phyloP scores from a whole-genome alignment of 179 eudicot genomes.

The Amaranthus tricolor region DNA sequence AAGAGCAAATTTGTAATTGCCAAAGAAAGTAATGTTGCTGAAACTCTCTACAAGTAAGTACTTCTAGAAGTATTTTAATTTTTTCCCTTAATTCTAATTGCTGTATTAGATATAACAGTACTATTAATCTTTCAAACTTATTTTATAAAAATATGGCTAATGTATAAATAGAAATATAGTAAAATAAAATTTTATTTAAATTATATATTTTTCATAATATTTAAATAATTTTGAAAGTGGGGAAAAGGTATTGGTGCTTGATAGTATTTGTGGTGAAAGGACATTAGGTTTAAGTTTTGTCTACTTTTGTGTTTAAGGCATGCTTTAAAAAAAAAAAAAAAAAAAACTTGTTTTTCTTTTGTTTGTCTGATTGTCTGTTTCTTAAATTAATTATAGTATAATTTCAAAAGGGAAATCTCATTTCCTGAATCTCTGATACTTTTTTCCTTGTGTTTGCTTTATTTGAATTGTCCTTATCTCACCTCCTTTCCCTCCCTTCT shows the following conservation, averaged over 20 bases:
- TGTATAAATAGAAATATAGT: too few species aligned
- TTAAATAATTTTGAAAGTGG: background rate
- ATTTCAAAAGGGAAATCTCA: conserved; percentile 21
- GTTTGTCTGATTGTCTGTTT: conserved; percentile 15
- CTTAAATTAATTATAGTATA: background rate
- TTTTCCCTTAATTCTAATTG: background rate
- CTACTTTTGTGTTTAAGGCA: conserved; percentile 10
- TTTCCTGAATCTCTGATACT: conserved; percentile 21
- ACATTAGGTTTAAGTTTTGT: conserved; percentile 10
- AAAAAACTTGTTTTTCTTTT: background rate
- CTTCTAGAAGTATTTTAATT: background rate
- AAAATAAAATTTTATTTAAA: too few species aligned
- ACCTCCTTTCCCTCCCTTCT: background rate
- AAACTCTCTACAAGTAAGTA: conserved; percentile 80
- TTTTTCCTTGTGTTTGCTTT: conserved; percentile 24
- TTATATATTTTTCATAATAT: too few species aligned
- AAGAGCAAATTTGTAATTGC: conserved; percentile 94
- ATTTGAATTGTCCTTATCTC: conserved; percentile 22
- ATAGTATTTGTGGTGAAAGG: conserved; percentile 22
- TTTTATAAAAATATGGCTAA: too few species aligned
- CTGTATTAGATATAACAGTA: background rate
- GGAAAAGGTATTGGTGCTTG: background rate
- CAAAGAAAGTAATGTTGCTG: conserved; percentile 81
- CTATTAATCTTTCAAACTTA: too few species aligned
- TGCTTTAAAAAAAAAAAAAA: too few species aligned